Evolutionary conservation across 1,284 basidiomycete genomes (phyloP).

Genomic region (Apiotrichum laibachii): DNA sequence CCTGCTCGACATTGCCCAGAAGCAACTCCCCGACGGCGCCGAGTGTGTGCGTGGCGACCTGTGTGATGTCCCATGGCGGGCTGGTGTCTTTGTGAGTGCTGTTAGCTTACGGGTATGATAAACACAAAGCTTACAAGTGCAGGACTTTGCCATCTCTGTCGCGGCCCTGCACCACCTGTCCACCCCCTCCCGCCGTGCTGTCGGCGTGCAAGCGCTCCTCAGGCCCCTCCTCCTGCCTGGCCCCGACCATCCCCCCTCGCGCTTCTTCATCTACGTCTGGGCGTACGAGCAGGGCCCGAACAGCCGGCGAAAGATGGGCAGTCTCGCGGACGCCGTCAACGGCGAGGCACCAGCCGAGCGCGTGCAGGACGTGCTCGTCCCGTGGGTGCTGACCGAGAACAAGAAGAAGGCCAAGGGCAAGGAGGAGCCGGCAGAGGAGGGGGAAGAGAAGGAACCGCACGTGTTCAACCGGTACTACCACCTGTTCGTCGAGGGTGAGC

Average conservation of each 20-base stretch:
- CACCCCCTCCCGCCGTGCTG: constrained; percentile 65
- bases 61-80: constrained; percentile 63
- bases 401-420: constrained; percentile 14
- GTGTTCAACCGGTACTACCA: constrained; percentile 89
- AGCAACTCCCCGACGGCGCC: constrained; percentile 44
- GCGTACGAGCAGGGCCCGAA: constrained; percentile 86
- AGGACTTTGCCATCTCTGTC: constrained; percentile 94
- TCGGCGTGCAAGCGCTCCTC: constrained; percentile 70
- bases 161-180: constrained; percentile 93
- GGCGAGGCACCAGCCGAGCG: constrained; percentile 12
- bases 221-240: constrained; percentile 60
- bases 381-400: constrained; percentile 58
- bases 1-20: constrained; percentile 69
- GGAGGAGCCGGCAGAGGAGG: constrained; percentile 3
- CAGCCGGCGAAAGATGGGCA: constrained; percentile 67
- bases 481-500: constrained; percentile 79
- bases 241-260: constrained; percentile 55
- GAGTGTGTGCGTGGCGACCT: constrained; percentile 61
- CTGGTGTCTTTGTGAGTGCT: constrained; percentile 68
- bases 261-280: constrained; percentile 96
- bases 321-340: constrained; percentile 31
- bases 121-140: background rate
- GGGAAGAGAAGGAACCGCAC: constrained; percentile 20
- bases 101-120: background rate
- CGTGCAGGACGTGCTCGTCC: constrained; percentile 67